Evolutionary conservation across 2,329 filamentous ascomycete genomes (phyloP).

Genomic region (Penicillium sp.): DNA sequence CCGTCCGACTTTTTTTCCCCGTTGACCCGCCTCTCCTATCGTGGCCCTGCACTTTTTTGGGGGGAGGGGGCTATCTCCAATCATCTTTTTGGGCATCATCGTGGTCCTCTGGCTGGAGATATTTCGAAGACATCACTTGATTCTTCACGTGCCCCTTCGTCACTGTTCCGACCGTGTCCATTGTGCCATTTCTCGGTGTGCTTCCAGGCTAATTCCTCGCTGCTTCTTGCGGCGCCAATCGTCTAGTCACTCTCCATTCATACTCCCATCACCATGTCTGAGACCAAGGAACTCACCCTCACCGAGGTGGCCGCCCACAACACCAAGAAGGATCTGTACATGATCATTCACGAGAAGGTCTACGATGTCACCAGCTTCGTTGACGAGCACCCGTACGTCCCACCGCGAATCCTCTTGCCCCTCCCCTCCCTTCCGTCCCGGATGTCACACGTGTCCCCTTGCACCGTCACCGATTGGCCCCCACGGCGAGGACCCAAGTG

Average conservation of each 20-base stretch:
- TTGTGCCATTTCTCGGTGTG: too few species aligned
- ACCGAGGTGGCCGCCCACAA: constrained; percentile 78
- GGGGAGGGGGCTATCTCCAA: too few species aligned
- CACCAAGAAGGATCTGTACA: constrained; percentile 84
- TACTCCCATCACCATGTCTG: constrained; percentile 42
- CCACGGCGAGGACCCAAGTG: too few species aligned
- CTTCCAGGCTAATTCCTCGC: neutral
- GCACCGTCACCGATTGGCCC: neutral
- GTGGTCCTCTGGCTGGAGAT: too few species aligned
- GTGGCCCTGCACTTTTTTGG: too few species aligned
- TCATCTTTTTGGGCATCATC: too few species aligned
- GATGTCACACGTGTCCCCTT: neutral
- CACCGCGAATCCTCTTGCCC: neutral
- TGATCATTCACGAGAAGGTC: constrained; percentile 94
- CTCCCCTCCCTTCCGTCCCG: neutral
- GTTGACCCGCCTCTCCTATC: constrained; percentile 9
- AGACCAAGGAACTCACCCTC: constrained; percentile 62
- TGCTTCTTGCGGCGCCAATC: neutral
- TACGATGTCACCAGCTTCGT: constrained; percentile 86
- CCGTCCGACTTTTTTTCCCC: constrained; percentile 4
- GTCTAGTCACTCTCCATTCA: constrained; percentile 2
- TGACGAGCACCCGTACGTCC: constrained; percentile 85
- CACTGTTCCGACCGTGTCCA: too few species aligned
- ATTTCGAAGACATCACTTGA: too few species aligned
- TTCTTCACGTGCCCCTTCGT: too few species aligned